Conservation (phyloP, 2,329 filamentous ascomycete species). For the Dissoconium aciculare region DNA sequence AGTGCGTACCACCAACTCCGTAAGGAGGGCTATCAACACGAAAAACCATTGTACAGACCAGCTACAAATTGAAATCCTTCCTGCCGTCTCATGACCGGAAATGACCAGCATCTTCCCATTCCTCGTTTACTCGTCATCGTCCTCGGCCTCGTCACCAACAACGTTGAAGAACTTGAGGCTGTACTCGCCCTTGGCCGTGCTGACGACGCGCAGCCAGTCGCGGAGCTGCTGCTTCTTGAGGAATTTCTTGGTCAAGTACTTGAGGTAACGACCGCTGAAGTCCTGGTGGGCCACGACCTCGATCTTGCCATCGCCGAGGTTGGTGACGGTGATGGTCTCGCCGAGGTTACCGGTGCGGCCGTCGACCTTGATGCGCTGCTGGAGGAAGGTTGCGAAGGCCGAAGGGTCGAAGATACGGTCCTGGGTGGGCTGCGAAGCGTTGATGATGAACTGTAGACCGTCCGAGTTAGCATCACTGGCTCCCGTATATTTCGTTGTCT, state of each 20-base stretch:
- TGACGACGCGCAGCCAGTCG: constrained; percentile 99
- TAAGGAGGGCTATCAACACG: too few relatives aligned
- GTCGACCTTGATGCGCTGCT: constrained; percentile 99
- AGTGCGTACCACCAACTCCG: too few relatives aligned
- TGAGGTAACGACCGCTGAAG: constrained; percentile 97
- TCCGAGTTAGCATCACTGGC: too few relatives aligned
- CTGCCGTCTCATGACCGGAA: constrained; percentile 1
- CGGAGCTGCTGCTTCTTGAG: constrained; percentile 99
- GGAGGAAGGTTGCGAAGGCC: constrained; percentile 99
- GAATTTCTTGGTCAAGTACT: constrained; percentile 99
- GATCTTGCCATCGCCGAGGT: constrained; percentile 91
- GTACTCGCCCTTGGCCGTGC: constrained; percentile 95
- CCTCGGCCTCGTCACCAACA: constrained; percentile 92
- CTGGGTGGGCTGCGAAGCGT: constrained; percentile 91
- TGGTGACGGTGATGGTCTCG: constrained; percentile 77
- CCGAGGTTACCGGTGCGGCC: constrained; percentile 97
- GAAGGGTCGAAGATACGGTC: constrained; percentile 99
- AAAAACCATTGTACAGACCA: too few relatives aligned
- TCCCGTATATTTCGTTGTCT: too few relatives aligned
- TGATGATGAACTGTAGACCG: constrained; percentile 92
- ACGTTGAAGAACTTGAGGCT: constrained; percentile 99
- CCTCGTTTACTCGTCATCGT: constrained; percentile 79
- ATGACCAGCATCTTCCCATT: constrained; percentile 1
- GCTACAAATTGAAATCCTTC: too few relatives aligned
- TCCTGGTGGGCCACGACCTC: constrained; percentile 95